These are phyloP conservation scores for Heritiera littoralis DNA, from an alignment of 345 rosid genomes.

Conservation along the genomic window DNA sequence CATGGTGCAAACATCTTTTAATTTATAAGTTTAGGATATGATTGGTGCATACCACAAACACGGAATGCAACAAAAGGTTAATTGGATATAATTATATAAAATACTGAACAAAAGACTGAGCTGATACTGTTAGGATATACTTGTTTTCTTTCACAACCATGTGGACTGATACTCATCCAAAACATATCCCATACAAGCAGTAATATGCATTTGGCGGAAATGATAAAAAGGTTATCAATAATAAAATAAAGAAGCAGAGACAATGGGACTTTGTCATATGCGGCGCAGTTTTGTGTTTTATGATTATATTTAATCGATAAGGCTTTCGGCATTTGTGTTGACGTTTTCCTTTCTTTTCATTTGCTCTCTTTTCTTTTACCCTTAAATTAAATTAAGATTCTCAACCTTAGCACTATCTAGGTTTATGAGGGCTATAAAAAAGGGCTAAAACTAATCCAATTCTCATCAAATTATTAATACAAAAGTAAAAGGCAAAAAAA, in stretches of 20 bases:
- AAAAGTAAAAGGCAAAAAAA: too few relatives aligned
- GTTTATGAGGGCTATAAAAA: too few relatives aligned
- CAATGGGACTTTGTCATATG: neutral
- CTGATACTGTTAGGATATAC: neutral
- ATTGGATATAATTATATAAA: neutral
- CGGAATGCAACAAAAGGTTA: neutral
- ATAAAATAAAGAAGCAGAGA: too few relatives aligned
- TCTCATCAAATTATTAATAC: too few relatives aligned
- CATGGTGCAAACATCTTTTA: neutral
- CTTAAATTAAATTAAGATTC: too few relatives aligned
- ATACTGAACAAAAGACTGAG: neutral
- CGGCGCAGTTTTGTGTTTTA: neutral
- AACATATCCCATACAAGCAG: constrained; percentile 4
- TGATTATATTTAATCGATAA: neutral
- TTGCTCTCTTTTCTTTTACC: too few relatives aligned
- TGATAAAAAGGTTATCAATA: neutral
- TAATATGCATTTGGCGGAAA: neutral
- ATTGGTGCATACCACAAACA: neutral
- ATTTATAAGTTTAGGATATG: neutral
- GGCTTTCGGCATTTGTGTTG: neutral
- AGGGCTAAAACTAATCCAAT: too few relatives aligned
- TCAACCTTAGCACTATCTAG: too few relatives aligned
- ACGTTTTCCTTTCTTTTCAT: neutral
- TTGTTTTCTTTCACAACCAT: constrained; percentile 8
- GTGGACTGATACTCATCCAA: constrained; percentile 5